Conservation (phyloP, 139 green algal genomes). For the Tetraselmis chui region DNA sequence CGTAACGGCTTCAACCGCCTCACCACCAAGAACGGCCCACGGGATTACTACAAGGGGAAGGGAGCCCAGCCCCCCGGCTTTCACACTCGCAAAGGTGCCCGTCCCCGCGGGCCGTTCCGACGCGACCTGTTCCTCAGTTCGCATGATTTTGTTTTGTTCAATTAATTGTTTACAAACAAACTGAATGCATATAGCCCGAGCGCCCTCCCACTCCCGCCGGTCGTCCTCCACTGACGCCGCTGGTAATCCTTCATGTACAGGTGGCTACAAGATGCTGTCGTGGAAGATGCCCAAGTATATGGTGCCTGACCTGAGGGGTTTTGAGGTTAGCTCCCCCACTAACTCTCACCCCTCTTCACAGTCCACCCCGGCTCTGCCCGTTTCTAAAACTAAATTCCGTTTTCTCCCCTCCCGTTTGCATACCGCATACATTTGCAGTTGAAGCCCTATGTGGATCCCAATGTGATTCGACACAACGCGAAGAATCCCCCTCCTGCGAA, state of each 20-base stretch:
- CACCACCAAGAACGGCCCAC: constrained; percentile 37
- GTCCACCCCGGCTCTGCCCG: neutral
- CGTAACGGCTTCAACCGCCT: constrained; percentile 30
- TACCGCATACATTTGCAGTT: neutral
- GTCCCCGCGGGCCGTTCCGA: no score
- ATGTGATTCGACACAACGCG: neutral
- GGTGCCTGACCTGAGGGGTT: constrained; percentile 28
- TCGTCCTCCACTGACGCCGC: no score
- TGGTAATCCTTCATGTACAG: constrained; percentile 6
- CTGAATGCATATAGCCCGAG: no score
- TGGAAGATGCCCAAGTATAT: constrained; percentile 24
- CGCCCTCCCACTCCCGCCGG: no score
- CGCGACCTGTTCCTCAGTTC: no score
- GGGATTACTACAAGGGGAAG: constrained; percentile 54
- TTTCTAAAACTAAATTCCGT: neutral
- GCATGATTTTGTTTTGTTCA: no score
- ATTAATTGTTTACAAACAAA: no score
- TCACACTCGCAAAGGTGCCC: constrained; percentile 50
- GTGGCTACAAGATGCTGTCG: constrained; percentile 19
- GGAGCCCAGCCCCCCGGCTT: constrained; percentile 23
- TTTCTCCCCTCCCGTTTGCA: neutral
- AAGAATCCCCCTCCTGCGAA: neutral
- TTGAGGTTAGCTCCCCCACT: constrained; percentile 12
- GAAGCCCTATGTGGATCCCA: neutral
- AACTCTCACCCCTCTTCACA: no score